A percentile compares a stretch with the other conserved stretches of the same genome.
These are phyloP conservation scores for Nectriaceae sp. DNA, from an alignment of 2,329 filamentous ascomycete genomes.

Conservation along the genomic window DNA sequence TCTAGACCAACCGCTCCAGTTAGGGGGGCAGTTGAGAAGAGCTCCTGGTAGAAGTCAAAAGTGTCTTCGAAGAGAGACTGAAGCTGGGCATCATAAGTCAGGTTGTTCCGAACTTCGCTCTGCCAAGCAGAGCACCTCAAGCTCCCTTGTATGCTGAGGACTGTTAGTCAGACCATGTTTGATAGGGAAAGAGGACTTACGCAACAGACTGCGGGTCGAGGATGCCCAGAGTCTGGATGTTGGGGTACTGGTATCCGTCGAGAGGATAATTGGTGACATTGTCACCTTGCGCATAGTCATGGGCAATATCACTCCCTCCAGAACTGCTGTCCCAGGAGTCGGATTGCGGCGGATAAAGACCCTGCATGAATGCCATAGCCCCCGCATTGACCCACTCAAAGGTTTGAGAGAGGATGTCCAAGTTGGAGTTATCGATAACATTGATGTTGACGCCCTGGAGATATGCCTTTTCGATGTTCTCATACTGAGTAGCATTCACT, in stretches of 20 bases:
- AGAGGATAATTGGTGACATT: conserved; percentile 65
- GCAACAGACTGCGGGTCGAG: conserved; percentile 47
- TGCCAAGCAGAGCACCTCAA: conserved; percentile 41
- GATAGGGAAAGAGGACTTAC: conserved; percentile 37
- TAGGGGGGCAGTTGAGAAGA: conserved; percentile 42
- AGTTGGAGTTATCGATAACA: conserved; percentile 50
- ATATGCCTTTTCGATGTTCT: conserved; percentile 30
- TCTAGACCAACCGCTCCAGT: conserved; percentile 36
- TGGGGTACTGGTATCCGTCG: conserved; percentile 79
- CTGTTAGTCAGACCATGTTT: conserved; percentile 8
- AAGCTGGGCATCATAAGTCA: conserved; percentile 27
- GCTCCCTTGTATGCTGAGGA: conserved; percentile 40
- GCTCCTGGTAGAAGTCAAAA: conserved; percentile 42
- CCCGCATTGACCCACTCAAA: conserved; percentile 61
- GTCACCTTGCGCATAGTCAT: conserved; percentile 34
- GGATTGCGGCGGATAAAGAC: conserved; percentile 74
- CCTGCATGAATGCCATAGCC: conserved; percentile 79
- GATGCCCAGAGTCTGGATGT: conserved; percentile 55
- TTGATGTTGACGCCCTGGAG: conserved; percentile 45
- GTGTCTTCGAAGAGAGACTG: conserved; percentile 29
- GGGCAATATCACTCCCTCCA: conserved; percentile 44
- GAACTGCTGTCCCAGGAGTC: conserved; percentile 29
- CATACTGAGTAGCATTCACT: conserved; percentile 25
- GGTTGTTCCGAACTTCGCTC: conserved; percentile 28
- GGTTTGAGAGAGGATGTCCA: conserved; percentile 43